phyloP scores from a whole-genome alignment of 352 stramenopile species.

The Globisporangium megalacanthum region DNA sequence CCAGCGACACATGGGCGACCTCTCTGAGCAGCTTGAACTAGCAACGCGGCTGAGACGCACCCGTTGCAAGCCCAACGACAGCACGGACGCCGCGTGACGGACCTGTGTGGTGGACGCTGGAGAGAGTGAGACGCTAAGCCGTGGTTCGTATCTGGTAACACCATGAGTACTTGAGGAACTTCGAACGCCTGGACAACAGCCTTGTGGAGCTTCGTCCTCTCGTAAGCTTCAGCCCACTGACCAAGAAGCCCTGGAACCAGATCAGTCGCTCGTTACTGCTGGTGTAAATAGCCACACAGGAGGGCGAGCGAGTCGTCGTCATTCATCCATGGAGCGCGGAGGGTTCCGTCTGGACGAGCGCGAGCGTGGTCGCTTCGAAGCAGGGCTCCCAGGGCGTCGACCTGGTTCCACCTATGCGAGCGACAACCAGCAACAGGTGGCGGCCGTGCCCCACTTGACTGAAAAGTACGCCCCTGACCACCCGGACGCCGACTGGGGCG shows the following conservation, averaged over 20 bases:
- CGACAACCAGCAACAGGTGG: conserved; percentile 15
- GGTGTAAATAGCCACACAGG: neutral
- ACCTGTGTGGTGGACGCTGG: too few species aligned
- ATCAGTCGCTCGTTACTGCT: neutral
- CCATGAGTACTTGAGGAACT: too few species aligned
- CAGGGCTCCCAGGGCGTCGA: conserved; percentile 7
- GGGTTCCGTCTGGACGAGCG: conserved; percentile 31
- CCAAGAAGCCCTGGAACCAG: too few species aligned
- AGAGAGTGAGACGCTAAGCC: too few species aligned
- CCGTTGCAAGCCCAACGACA: neutral
- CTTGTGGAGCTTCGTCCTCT: too few species aligned
- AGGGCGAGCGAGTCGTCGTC: neutral
- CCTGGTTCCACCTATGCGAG: neutral
- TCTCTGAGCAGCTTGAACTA: conserved; percentile 47
- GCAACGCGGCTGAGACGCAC: neutral
- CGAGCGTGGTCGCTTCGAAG: conserved; percentile 29
- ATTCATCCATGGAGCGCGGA: conserved; percentile 31
- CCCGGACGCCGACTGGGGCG: conserved; percentile 69
- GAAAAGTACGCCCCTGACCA: conserved; percentile 76
- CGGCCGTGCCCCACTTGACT: conserved; percentile 38
- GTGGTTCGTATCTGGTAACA: too few species aligned
- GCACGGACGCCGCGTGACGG: too few species aligned
- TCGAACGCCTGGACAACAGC: too few species aligned
- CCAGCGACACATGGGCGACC: conserved; percentile 40
- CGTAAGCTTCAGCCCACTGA: too few species aligned